These are phyloP conservation scores for Penicillium glabrum DNA, from an alignment of 2,329 filamentous ascomycete species.

Conservation along the genomic window DNA sequence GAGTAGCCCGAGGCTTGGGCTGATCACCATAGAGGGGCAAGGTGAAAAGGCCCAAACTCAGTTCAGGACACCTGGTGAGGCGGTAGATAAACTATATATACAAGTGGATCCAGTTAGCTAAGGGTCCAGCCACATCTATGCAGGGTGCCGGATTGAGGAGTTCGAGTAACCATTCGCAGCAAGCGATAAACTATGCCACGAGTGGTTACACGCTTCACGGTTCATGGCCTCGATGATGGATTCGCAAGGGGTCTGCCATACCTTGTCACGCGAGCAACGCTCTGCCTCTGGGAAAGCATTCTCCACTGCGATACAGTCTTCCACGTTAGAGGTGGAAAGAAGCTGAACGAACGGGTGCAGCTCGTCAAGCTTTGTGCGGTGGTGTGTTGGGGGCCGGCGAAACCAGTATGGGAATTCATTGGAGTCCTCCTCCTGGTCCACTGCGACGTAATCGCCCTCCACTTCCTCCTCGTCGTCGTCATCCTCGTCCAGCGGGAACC, in stretches of 20 bases:
- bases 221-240: neutral
- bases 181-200: neutral
- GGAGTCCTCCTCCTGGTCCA: slow-evolving; percentile 43
- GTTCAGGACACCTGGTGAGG: slow-evolving; percentile 69
- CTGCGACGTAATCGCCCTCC: slow-evolving; percentile 43
- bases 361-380: slow-evolving; percentile 50
- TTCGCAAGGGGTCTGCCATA: slow-evolving; percentile 32
- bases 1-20: slow-evolving; percentile 60
- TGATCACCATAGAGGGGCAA: slow-evolving; percentile 51
- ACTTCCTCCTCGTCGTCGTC: slow-evolving; percentile 34
- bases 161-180: neutral
- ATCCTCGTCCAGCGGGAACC: slow-evolving; percentile 25
- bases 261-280: slow-evolving; percentile 61
- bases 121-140: neutral
- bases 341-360: slow-evolving; percentile 74
- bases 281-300: slow-evolving; percentile 60
- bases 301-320: slow-evolving; percentile 59
- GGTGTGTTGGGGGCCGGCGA: slow-evolving; percentile 38
- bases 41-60: slow-evolving; percentile 79
- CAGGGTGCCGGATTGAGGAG: neutral
- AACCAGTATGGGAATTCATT: slow-evolving; percentile 44
- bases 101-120: slow-evolving; percentile 12
- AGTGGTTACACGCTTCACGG: neutral
- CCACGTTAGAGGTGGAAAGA: slow-evolving; percentile 57
- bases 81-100: slow-evolving; percentile 72